These are phyloP conservation scores for Pythium biforme DNA, from an alignment of 352 stramenopile species.

Conservation along the genomic window DNA sequence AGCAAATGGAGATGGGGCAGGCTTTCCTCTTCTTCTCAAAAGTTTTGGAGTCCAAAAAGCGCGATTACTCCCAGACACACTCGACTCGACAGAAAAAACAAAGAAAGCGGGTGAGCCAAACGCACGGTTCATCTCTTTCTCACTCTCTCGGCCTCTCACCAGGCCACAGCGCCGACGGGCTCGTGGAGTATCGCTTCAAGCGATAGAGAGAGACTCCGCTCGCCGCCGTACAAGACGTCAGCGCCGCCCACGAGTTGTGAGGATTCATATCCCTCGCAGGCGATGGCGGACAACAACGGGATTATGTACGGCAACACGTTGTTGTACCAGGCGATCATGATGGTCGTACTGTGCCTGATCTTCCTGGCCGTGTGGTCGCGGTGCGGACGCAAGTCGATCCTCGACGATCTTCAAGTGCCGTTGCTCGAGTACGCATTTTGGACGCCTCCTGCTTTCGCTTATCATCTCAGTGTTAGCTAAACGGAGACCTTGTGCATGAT, in stretches of 20 bases:
- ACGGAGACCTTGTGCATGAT: background rate
- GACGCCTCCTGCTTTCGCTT: background rate
- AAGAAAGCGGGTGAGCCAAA: background rate
- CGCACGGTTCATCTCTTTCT: too few relatives aligned
- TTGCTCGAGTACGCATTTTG: conserved; percentile 35
- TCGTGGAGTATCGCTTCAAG: too few relatives aligned
- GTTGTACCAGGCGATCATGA: conserved; percentile 59
- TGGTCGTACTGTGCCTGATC: conserved; percentile 50
- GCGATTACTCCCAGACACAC: background rate
- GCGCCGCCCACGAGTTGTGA: too few relatives aligned
- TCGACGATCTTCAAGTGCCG: conserved; percentile 48
- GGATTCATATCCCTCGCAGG: too few relatives aligned
- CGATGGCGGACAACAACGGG: conserved; percentile 13
- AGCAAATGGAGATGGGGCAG: background rate
- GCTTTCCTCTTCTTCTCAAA: background rate
- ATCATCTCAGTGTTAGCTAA: background rate
- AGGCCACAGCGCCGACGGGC: too few relatives aligned
- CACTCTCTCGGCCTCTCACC: too few relatives aligned
- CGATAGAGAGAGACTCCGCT: too few relatives aligned
- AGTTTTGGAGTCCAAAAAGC: background rate
- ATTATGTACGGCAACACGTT: conserved; percentile 36
- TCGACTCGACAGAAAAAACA: background rate
- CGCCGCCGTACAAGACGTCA: too few relatives aligned
- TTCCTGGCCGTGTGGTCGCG: conserved; percentile 57
- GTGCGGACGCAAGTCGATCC: conserved; percentile 38